A percentile compares a stretch with the other conserved stretches of the same genome.
These are phyloP conservation scores for Plantago elongata DNA, from an alignment of 257 asterid species.

Conservation along the genomic window DNA sequence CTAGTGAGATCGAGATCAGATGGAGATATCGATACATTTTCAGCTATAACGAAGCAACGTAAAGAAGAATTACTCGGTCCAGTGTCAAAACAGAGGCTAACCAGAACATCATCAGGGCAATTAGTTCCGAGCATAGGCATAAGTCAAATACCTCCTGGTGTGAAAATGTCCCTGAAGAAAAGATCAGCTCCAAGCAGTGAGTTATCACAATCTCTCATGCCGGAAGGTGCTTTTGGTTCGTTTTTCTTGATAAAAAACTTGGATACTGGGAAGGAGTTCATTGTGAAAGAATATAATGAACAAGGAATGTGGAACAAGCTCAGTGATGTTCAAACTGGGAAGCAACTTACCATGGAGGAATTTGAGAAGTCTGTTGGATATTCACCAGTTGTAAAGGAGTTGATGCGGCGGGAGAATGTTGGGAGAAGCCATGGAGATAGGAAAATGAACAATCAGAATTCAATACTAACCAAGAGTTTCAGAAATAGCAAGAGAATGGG, in stretches of 20 bases:
- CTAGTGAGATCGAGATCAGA: constrained; percentile 84
- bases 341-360: constrained; percentile 83
- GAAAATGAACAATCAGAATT: constrained; percentile 34
- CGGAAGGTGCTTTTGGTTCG: constrained; percentile 39
- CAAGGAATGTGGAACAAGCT: constrained; percentile 83
- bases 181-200: constrained; percentile 27
- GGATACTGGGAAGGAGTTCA: constrained; percentile 85
- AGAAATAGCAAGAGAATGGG: constrained; percentile 76
- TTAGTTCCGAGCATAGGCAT: constrained; percentile 32
- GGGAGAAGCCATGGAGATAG: constrained; percentile 29
- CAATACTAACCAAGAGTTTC: constrained; percentile 59
- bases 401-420: constrained; percentile 58
- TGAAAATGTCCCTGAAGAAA: constrained; percentile 27
- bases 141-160: constrained; percentile 27
- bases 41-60: constrained; percentile 52
- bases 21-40: constrained; percentile 56
- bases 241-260: constrained; percentile 80
- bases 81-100: constrained; percentile 65
- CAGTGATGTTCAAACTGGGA: constrained; percentile 83
- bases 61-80: constrained; percentile 70
- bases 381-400: constrained; percentile 78
- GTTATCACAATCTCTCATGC: constrained; percentile 17
- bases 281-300: constrained; percentile 70
- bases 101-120: constrained; percentile 56
- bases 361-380: constrained; percentile 77